Conservation (phyloP, 352 stramenopile genomes). For the Globisporangium carolinianum region DNA sequence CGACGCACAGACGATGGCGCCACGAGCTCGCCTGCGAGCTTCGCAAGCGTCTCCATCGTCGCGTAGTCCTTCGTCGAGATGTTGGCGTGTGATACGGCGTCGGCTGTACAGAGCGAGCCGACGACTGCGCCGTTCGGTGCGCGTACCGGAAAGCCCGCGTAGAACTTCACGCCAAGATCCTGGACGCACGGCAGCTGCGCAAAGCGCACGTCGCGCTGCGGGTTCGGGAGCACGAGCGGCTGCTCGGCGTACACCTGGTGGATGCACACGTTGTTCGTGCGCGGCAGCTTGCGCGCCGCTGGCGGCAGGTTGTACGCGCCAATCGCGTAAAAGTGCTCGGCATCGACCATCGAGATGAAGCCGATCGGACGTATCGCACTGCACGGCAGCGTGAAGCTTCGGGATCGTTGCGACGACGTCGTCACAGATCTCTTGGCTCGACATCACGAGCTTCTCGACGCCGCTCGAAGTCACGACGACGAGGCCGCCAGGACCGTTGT, state of each 20-base stretch:
- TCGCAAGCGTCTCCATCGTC: slow-evolving; percentile 50
- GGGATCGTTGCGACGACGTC: slow-evolving; percentile 53
- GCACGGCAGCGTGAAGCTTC: slow-evolving; percentile 40
- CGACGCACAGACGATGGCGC: not conserved
- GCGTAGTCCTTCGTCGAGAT: slow-evolving; percentile 64
- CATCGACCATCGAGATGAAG: slow-evolving; percentile 52
- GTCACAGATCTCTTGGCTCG: slow-evolving; percentile 48
- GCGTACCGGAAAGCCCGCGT: slow-evolving; percentile 51
- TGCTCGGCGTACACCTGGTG: slow-evolving; percentile 53
- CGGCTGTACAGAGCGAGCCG: slow-evolving; percentile 39
- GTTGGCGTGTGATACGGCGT: slow-evolving; percentile 31
- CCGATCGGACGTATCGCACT: slow-evolving; percentile 33
- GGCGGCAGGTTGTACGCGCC: slow-evolving; percentile 29
- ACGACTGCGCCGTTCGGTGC: slow-evolving; percentile 42
- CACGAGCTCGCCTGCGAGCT: slow-evolving; percentile 33
- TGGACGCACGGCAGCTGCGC: slow-evolving; percentile 35
- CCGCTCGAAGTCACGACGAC: slow-evolving; percentile 1
- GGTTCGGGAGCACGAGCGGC: slow-evolving; percentile 46
- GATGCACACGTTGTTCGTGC: slow-evolving; percentile 51
- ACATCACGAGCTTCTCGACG: slow-evolving; percentile 29
- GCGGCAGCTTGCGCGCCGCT: slow-evolving; percentile 12
- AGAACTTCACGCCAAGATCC: slow-evolving; percentile 42
- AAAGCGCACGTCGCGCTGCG: slow-evolving; percentile 57
- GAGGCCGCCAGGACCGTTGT: slow-evolving; percentile 3
- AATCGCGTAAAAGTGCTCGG: slow-evolving; percentile 39